These are phyloP conservation scores for Hygrophorus pudorinus DNA, from an alignment of 768 basidiomycete species.

Conservation along the genomic window DNA sequence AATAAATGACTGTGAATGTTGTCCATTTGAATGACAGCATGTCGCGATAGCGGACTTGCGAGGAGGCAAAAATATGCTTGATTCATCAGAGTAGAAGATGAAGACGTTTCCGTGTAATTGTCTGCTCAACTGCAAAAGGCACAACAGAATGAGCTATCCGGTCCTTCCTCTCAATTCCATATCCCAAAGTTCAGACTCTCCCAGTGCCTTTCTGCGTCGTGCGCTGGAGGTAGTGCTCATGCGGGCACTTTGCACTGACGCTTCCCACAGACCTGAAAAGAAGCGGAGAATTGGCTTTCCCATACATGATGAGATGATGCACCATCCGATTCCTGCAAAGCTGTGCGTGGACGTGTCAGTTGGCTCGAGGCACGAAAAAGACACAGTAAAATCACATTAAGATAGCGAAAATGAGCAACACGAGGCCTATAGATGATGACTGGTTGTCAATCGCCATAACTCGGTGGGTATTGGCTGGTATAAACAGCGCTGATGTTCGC, in stretches of 20 bases:
- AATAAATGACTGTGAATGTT: too few relatives aligned
- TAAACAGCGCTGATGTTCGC: too few relatives aligned
- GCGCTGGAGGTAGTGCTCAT: constrained; percentile 13
- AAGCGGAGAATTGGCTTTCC: constrained; percentile 37
- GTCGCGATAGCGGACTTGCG: too few relatives aligned
- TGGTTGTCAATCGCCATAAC: constrained; percentile 1
- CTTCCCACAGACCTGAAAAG: constrained; percentile 39
- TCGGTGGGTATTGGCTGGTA: neutral
- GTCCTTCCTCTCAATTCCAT: constrained; percentile 30
- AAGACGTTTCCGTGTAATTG: too few relatives aligned
- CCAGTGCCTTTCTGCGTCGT: constrained; percentile 28
- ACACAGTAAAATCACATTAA: constrained; percentile 34
- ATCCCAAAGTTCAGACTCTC: constrained; percentile 50
- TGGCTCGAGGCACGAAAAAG: constrained; percentile 3
- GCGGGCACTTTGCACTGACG: constrained; percentile 15
- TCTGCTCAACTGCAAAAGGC: too few relatives aligned
- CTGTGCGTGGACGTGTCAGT: constrained; percentile 19
- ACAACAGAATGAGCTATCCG: neutral
- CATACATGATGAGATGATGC: constrained; percentile 58
- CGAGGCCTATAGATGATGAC: constrained; percentile 21
- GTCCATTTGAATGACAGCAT: too few relatives aligned
- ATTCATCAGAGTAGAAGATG: too few relatives aligned
- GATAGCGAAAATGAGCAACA: constrained; percentile 37
- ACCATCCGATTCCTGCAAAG: constrained; percentile 47
- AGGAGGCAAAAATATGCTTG: too few relatives aligned